Evolutionary conservation across 2,329 filamentous ascomycete species (phyloP).

Genomic region (Monilinia fructicola): DNA sequence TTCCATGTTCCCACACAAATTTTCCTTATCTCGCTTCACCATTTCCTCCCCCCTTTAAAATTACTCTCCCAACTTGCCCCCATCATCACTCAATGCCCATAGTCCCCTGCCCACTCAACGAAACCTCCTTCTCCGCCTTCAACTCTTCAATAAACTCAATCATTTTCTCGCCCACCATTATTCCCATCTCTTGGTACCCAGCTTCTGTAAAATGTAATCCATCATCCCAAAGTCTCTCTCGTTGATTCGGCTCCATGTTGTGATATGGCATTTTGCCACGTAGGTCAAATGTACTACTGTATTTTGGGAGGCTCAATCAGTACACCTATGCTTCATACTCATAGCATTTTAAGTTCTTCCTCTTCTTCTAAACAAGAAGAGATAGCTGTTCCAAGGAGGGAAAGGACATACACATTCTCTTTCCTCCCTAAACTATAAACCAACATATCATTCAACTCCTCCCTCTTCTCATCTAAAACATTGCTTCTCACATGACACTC

Average conservation of each 20-base stretch:
- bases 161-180: slow-evolving; percentile 54
- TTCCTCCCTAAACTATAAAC: slow-evolving; percentile 23
- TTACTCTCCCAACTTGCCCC: background rate
- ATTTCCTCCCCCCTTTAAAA: background rate
- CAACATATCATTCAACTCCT: slow-evolving; percentile 54
- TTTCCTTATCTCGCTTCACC: too few relatives aligned
- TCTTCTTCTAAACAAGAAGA: background rate
- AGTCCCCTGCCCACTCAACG: background rate
- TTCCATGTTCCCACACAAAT: background rate
- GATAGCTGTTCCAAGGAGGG: background rate
- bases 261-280: slow-evolving; percentile 54
- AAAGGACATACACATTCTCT: slow-evolving; percentile 27
- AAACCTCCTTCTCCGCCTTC: slow-evolving; percentile 7
- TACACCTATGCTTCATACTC: background rate
- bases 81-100: slow-evolving; percentile 15
- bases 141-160: slow-evolving; percentile 46
- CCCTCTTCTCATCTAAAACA: slow-evolving; percentile 43
- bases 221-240: slow-evolving; percentile 59
- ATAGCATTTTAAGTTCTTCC: background rate
- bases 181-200: slow-evolving; percentile 64
- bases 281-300: slow-evolving; percentile 57
- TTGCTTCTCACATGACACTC: slow-evolving; percentile 44
- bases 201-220: slow-evolving; percentile 57
- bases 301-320: background rate
- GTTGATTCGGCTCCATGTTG: slow-evolving; percentile 48